These are phyloP conservation scores for Pseudopyrenochaeta lycopersici DNA, from an alignment of 2,329 filamentous ascomycete genomes.

Conservation along the genomic window DNA sequence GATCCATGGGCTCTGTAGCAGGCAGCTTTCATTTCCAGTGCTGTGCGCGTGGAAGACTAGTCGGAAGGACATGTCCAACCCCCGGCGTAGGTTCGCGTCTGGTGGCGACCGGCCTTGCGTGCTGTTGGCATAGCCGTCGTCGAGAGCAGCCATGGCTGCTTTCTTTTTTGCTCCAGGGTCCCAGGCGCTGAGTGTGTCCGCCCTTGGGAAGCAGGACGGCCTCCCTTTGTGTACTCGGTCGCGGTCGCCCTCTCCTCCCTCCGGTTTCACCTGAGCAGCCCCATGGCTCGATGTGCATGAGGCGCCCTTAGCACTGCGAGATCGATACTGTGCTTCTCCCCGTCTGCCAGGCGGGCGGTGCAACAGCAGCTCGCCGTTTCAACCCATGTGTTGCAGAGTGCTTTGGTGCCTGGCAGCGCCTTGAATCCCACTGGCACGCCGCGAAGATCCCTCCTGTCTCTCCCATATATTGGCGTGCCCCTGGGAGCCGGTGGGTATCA, in stretches of 20 bases:
- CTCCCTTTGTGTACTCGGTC: slow-evolving; percentile 50
- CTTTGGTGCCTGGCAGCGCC: slow-evolving; percentile 51
- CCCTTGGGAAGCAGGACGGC: slow-evolving; percentile 37
- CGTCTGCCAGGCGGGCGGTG: slow-evolving; percentile 44
- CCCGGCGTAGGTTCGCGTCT: slow-evolving; percentile 18
- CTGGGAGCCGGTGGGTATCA: slow-evolving; percentile 47
- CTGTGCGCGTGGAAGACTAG: slow-evolving; percentile 22
- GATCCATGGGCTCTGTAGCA: slow-evolving; percentile 14
- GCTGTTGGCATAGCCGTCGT: slow-evolving; percentile 30
- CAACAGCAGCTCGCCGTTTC: slow-evolving; percentile 49
- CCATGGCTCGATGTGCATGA: slow-evolving; percentile 50
- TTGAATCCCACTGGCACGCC: slow-evolving; percentile 42
- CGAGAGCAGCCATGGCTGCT: slow-evolving; percentile 33
- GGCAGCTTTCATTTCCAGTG: slow-evolving; percentile 7
- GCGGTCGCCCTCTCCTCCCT: slow-evolving; percentile 40
- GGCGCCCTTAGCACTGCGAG: slow-evolving; percentile 47
- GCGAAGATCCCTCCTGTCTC: slow-evolving; percentile 44
- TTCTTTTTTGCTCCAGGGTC: slow-evolving; percentile 45
- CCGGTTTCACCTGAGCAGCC: slow-evolving; percentile 48
- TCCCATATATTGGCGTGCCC: slow-evolving; percentile 52
- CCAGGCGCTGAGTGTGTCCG: slow-evolving; percentile 40
- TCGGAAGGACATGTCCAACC: slow-evolving; percentile 13
- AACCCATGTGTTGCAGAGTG: slow-evolving; percentile 49
- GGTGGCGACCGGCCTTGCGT: slow-evolving; percentile 27
- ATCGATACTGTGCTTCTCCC: slow-evolving; percentile 40